These are phyloP conservation scores for Silene vulgaris DNA, from an alignment of 179 eudicot species.

Conservation along the genomic window DNA sequence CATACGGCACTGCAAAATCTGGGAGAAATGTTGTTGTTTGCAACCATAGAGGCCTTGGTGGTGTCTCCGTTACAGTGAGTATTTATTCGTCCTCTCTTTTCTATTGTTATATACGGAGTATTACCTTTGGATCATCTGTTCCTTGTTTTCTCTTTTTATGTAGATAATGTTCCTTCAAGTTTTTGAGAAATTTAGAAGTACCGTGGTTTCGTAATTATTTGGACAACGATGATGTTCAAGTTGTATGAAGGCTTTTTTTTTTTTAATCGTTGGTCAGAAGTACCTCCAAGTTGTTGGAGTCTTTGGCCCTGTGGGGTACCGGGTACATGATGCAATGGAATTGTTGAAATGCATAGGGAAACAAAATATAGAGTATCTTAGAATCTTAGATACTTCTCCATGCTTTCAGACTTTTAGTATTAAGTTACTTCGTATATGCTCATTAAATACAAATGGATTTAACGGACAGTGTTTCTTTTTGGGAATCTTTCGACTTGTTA, in stretches of 20 bases:
- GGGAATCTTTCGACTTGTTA: neutral
- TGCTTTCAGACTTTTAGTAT: neutral
- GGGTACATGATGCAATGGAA: neutral
- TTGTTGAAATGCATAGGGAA: conserved; percentile 18
- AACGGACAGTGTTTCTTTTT: neutral
- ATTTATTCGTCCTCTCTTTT: neutral
- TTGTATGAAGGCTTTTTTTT: neutral
- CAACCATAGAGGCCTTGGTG: conserved; percentile 97
- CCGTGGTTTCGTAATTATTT: neutral
- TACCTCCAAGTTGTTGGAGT: neutral
- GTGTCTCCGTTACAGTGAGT: conserved; percentile 89
- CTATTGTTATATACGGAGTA: neutral
- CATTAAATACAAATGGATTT: neutral
- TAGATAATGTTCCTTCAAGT: neutral
- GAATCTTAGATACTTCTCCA: neutral
- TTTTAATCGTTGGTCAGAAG: neutral
- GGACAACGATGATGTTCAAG: conserved; percentile 6
- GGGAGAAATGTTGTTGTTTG: conserved; percentile 87
- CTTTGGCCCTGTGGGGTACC: neutral
- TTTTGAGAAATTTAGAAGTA: neutral
- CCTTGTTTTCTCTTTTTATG: neutral
- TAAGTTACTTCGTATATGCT: neutral
- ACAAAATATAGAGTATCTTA: neutral
- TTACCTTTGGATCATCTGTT: neutral
- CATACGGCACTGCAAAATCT: conserved; percentile 58